phyloP scores from a whole-genome alignment of 305 asterid genomes.

The Fraxinus velutina region DNA sequence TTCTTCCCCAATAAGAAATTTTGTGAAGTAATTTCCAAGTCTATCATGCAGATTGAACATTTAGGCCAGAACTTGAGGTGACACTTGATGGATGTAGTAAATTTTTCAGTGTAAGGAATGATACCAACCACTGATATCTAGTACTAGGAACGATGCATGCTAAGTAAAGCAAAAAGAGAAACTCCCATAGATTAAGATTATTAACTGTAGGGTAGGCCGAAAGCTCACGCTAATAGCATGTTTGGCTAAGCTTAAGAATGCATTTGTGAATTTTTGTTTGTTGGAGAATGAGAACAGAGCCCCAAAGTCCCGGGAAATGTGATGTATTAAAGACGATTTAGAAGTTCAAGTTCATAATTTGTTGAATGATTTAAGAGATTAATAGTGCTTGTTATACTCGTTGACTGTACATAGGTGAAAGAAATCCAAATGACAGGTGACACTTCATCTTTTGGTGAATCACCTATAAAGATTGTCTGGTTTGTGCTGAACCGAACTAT shows the following conservation, averaged over 20 bases:
- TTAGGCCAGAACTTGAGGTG: neutral
- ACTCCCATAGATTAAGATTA: neutral
- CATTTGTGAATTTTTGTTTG: neutral
- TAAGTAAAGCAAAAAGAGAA: neutral
- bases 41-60: neutral
- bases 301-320: neutral
- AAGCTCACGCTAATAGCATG: neutral
- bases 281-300: neutral
- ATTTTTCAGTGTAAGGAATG: neutral
- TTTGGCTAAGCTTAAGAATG: neutral
- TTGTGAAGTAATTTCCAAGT: neutral
- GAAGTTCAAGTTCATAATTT: neutral
- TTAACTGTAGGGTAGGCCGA: neutral
- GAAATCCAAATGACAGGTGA: neutral
- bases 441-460: neutral
- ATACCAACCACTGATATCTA: neutral
- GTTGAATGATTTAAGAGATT: neutral
- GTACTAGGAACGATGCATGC: neutral
- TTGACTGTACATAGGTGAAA: neutral
- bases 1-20: neutral
- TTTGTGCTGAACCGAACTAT: neutral
- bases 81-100: neutral
- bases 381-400: neutral
- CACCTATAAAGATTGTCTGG: neutral
- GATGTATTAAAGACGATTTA: neutral